Conservation (phyloP, 805 yeast genomes). For the Teunomyces tritomae region DNA sequence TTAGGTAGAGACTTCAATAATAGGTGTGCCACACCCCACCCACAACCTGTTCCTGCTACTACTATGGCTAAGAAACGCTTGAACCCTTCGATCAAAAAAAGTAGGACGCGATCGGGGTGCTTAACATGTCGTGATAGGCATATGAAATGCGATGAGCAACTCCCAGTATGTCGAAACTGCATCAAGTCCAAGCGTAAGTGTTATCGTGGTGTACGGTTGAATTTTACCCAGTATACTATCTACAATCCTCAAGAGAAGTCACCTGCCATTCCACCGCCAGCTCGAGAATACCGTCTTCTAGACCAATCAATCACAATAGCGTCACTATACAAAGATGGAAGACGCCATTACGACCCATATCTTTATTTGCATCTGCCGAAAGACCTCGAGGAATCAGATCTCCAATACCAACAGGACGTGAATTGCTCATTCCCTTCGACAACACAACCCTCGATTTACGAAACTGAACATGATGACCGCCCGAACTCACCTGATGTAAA, state of each 20-base stretch:
- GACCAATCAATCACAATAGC: slow-evolving; percentile 46
- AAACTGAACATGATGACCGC: background rate
- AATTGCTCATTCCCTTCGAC: slow-evolving; percentile 11
- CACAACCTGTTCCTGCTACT: background rate
- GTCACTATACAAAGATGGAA: slow-evolving; percentile 36
- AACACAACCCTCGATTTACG: background rate
- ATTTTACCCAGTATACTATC: slow-evolving; percentile 42
- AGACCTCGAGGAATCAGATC: slow-evolving; percentile 33
- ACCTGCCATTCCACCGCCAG: background rate
- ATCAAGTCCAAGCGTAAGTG: slow-evolving; percentile 48
- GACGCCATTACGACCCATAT: slow-evolving; percentile 28
- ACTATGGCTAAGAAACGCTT: slow-evolving; percentile 25
- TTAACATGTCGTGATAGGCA: slow-evolving; percentile 63
- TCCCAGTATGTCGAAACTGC: slow-evolving; percentile 60
- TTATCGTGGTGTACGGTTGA: slow-evolving; percentile 45
- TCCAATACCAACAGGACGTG: slow-evolving; percentile 24
- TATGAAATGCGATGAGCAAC: slow-evolving; percentile 65
- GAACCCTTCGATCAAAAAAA: slow-evolving; percentile 25
- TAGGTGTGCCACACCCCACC: background rate
- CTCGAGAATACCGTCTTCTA: slow-evolving; percentile 20
- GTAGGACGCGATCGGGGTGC: slow-evolving; percentile 51
- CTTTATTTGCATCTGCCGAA: slow-evolving; percentile 26
- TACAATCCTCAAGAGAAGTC: slow-evolving; percentile 17
- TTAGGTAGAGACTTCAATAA: background rate
- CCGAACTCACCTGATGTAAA: background rate